Evolutionary conservation across 495 filamentous ascomycete genomes (phyloP).

Genomic region (Achaetomiella virescens): DNA sequence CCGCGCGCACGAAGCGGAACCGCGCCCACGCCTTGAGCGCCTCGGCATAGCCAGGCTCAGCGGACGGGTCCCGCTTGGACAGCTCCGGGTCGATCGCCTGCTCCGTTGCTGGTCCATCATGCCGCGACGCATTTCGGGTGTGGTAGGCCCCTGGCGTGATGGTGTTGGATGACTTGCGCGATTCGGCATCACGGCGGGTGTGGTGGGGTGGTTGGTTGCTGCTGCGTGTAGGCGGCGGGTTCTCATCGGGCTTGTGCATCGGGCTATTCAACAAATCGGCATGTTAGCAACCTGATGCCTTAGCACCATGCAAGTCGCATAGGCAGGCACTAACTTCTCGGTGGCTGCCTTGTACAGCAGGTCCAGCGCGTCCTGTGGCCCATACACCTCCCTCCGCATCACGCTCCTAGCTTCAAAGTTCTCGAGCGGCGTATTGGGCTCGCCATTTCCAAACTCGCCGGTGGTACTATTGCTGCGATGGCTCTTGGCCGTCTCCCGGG

Average conservation of each 20-base stretch:
- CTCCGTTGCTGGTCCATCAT: constrained; percentile 16
- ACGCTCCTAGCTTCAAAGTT: constrained; percentile 58
- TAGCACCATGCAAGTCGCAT: neutral
- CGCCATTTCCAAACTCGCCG: constrained; percentile 37
- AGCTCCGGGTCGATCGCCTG: constrained; percentile 36
- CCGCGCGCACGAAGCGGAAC: constrained; percentile 85
- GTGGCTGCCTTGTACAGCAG: constrained; percentile 63
- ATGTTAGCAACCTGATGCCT: constrained; percentile 9
- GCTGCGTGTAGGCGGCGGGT: constrained; percentile 6
- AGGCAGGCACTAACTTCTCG: constrained; percentile 41
- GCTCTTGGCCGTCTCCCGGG: constrained; percentile 33
- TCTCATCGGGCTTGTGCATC: constrained; percentile 23
- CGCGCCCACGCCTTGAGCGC: constrained; percentile 82
- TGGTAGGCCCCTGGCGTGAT: constrained; percentile 13
- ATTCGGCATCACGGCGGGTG: constrained; percentile 14
- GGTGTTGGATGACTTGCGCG: constrained; percentile 19
- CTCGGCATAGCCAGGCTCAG: constrained; percentile 51
- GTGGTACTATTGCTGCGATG: constrained; percentile 30
- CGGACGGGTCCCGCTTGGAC: constrained; percentile 24
- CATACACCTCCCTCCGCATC: constrained; percentile 57
- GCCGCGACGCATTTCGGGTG: constrained; percentile 19
- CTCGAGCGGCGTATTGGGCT: constrained; percentile 43
- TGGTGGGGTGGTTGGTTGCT: constrained; percentile 16
- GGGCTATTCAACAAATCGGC: constrained; percentile 12
- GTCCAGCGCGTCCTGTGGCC: constrained; percentile 66